Evolutionary conservation across 352 stramenopile genomes (phyloP), one percentile per base, ranked within the genome.

Genomic region (Pythium phragmiticola): DNA sequence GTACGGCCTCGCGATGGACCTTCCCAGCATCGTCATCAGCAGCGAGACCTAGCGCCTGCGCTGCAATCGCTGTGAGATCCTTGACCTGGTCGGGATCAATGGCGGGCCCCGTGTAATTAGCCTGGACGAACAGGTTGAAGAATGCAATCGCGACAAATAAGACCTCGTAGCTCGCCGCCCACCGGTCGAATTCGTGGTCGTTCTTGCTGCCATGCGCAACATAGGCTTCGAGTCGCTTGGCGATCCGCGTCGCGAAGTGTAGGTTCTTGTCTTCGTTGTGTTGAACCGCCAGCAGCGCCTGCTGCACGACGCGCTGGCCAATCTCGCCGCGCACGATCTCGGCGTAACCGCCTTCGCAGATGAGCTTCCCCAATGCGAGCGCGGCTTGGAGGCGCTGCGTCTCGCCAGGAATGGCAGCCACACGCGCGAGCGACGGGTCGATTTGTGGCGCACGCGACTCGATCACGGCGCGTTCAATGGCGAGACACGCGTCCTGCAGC

Each of bases 31-130:
- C 66, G 13, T 53, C 60, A 37, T 57, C 45, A n/a, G 41, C 51
- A 23, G 57, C 48, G 39, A 53, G 33, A 26, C 57, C 56, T 17
- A 90, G 65, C 17, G 88, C 60, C 17, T 57, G 66, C 3, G 68
- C 65, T 12, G 66, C 55, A 16, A 80, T 58, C 39, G 73, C 65
- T 14, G 80, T 69, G 49, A 90, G 70, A 64, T 90, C 81, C 34
- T 62, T 51, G 12, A 94, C 60, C 30, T 68, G 58, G 48, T 70
- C 64, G 17, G 73, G 71, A 41, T 91, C 81, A 46, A 94, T 80
- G 14, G 85, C 82, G 8, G 85, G 85, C 19, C 85, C 82, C 3
- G 85, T 92, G 71, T 94, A 94, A 58, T 94, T 92, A 19, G 82
- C 76, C 48, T 94, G 83, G 42, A 92, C 82, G 57, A 90, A 94